These are phyloP conservation scores for Nakaseomyces sp. DNA, from an alignment of 1,139 yeast genomes.

Conservation along the genomic window DNA sequence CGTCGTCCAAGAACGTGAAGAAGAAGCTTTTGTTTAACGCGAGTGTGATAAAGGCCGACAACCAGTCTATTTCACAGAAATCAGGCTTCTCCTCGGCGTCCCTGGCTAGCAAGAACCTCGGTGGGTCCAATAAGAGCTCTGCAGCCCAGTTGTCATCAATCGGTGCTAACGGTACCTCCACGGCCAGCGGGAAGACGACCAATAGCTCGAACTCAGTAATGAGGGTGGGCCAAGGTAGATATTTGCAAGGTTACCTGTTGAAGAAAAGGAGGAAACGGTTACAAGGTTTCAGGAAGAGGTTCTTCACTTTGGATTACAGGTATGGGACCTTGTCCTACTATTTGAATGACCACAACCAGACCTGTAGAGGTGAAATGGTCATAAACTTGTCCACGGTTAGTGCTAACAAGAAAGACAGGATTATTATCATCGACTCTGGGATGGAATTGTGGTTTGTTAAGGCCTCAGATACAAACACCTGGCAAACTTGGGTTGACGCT, in stretches of 20 bases:
- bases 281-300: constrained; percentile 82
- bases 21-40: constrained; percentile 67
- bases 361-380: constrained; percentile 88
- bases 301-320: constrained; percentile 71
- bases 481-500: constrained; percentile 77
- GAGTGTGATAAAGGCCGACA: constrained; percentile 22
- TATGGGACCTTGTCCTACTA: constrained; percentile 81
- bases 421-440: constrained; percentile 84
- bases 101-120: neutral
- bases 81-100: constrained; percentile 12
- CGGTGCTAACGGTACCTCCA: constrained; percentile 33
- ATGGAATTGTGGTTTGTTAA: constrained; percentile 90
- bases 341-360: constrained; percentile 56
- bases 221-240: constrained; percentile 29
- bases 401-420: constrained; percentile 59
- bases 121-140: neutral
- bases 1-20: constrained; percentile 76
- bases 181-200: constrained; percentile 43
- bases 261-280: constrained; percentile 74
- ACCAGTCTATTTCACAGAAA: constrained; percentile 19
- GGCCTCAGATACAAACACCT: constrained; percentile 56
- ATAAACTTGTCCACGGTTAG: constrained; percentile 70
- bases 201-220: constrained; percentile 13
- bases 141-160: neutral
- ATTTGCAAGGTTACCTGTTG: constrained; percentile 61